Conservation (phyloP, 2,329 filamentous ascomycete species). For the Boeremia exigua region DNA sequence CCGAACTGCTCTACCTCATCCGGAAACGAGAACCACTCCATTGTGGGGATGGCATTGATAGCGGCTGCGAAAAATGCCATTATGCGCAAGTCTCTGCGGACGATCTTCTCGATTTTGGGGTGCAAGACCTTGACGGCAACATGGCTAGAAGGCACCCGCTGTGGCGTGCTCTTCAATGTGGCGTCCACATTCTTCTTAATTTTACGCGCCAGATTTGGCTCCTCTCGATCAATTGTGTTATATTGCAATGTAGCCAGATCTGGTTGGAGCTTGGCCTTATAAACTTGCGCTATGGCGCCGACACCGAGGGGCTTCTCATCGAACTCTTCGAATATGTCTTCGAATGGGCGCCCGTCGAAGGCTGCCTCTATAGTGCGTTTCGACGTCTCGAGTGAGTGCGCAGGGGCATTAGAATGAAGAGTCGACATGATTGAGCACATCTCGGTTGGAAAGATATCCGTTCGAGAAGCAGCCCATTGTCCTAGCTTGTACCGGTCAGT, state of each 20-base stretch:
- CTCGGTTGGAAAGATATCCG: constrained; percentile 93
- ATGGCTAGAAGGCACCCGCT: constrained; percentile 85
- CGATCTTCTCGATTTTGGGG: constrained; percentile 85
- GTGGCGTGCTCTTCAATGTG: constrained; percentile 83
- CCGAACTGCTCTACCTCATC: constrained; percentile 95
- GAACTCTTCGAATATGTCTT: constrained; percentile 96
- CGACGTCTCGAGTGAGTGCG: constrained; percentile 82
- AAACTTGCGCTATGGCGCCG: constrained; percentile 96
- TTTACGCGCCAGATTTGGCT: constrained; percentile 67
- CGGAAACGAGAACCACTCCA: constrained; percentile 95
- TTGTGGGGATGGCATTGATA: constrained; percentile 87
- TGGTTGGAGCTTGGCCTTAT: constrained; percentile 89
- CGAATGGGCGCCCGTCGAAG: constrained; percentile 79
- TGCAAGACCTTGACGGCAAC: constrained; percentile 97
- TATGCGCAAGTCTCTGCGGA: constrained; percentile 88
- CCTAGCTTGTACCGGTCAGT: constrained; percentile 67
- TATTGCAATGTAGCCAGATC: constrained; percentile 72
- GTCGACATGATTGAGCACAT: constrained; percentile 94
- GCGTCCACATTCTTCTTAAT: constrained; percentile 83
- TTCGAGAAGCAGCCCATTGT: constrained; percentile 96
- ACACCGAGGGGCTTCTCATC: constrained; percentile 88
- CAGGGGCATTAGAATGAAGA: constrained; percentile 91
- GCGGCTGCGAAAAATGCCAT: constrained; percentile 89
- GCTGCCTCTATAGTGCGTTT: constrained; percentile 80
- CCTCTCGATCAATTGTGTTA: constrained; percentile 58